A percentile compares a stretch with the other conserved stretches of the same genome.
These are phyloP conservation scores for Arthrobotrys megalospora DNA, from an alignment of 2,329 filamentous ascomycete species.

Conservation along the genomic window DNA sequence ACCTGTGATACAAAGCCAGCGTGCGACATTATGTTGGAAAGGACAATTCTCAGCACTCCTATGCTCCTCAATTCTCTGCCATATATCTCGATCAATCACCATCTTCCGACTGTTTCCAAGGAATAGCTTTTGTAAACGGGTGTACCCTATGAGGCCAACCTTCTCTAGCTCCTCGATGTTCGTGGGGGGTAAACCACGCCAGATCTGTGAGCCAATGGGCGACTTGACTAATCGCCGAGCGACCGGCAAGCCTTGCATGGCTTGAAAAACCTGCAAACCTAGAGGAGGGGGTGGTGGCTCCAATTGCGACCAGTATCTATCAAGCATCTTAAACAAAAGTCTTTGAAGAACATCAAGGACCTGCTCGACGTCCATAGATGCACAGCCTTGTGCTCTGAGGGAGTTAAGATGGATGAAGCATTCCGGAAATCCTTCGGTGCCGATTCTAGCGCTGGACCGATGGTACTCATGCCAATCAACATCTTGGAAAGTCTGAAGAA, in stretches of 20 bases:
- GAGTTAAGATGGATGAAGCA: conserved; percentile 43
- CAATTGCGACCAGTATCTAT: conserved; percentile 43
- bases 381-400: conserved; percentile 47
- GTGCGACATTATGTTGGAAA: conserved; percentile 47
- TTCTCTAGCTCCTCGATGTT: conserved; percentile 41
- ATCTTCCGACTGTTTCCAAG: conserved; percentile 55
- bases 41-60: conserved; percentile 31
- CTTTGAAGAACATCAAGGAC: conserved; percentile 36
- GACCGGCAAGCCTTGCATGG: no score
- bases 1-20: conserved; percentile 51
- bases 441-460: conserved; percentile 9
- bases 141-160: conserved; percentile 46
- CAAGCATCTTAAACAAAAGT: conserved; percentile 40
- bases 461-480: conserved; percentile 8
- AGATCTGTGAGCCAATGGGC: conserved; percentile 47
- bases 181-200: conserved; percentile 37
- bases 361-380: conserved; percentile 20
- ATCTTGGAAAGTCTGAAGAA: conserved; percentile 47
- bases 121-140: conserved; percentile 48
- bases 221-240: conserved; percentile 28
- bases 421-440: conserved; percentile 34
- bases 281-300: no score
- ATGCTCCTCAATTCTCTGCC: conserved; percentile 33
- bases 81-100: conserved; percentile 39
- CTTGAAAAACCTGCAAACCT: no score